Base-by-base conservation (phyloP, 768 basidiomycete genomes). In the Auriscalpium vulgare region DNA sequence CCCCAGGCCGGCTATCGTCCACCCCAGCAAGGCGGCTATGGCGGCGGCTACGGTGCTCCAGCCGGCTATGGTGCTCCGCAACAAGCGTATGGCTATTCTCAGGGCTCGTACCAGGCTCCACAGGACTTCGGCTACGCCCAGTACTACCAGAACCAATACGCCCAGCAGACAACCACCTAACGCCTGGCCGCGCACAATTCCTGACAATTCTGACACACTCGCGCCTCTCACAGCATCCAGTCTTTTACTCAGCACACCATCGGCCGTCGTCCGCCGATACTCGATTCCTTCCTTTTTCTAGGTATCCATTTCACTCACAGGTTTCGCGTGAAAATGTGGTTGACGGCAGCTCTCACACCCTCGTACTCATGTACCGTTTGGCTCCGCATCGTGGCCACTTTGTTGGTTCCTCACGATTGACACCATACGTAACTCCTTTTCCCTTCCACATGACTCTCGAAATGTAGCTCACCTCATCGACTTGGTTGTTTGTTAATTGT, bases 101-200 rank as follows among this genome's bases (percentile, higher is more conserved):
- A 54, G 36, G 7, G 51, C 40, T 50, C 59, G 38, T 59, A 57
- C 38, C 73, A 74, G 50, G 76, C 76, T 63, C 60, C 78, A 61
- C 83, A 85, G 73, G 90, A 90, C 69, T 90, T 91, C 68, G 88
- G 83, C 68, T 92, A 92, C 59, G 87, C 89, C 46, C 80, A 88
- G 59, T 93, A 92, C 70, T 93, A 93, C 71, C 89, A 91, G 75
- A 82, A 81, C 69, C 89, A 91, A 78, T 91, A 91, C 66, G 77
- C 84, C 60, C 88, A 90, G 70, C 85, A 87, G 72, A 60, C 60
- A 84, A 83, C 71, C 68, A 78, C 68, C 77, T 69, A 66, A 70
- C 29, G 29, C 29, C 29, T 74, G n/a, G 69, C 73, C 37, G 57
- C 72, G 40, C 66, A 72, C 62, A 74, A 68, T 66, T 57, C 14